These are phyloP conservation scores for Candida smagusa DNA, from an alignment of 1,139 yeast genomes.

Conservation along the genomic window DNA sequence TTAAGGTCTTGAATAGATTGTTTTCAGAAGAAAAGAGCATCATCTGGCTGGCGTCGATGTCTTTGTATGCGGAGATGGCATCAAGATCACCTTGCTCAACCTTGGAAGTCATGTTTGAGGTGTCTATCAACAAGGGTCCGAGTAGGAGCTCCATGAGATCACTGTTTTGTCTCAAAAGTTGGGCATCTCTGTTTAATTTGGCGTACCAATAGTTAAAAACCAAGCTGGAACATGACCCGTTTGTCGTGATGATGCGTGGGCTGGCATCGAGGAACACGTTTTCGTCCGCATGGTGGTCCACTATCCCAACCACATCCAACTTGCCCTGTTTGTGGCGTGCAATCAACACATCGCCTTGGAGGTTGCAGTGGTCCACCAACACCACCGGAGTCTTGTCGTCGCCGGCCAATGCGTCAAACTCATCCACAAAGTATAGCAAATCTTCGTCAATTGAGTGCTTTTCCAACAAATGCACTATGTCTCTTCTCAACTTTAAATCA, in stretches of 20 bases:
- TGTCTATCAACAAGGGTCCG: constrained; percentile 73
- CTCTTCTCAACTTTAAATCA: constrained; percentile 70
- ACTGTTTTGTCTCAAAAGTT: constrained; percentile 14
- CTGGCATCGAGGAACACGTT: constrained; percentile 37
- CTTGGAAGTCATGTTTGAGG: constrained; percentile 59
- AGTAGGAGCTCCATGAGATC: constrained; percentile 51
- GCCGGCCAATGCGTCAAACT: constrained; percentile 30
- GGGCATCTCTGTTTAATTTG: constrained; percentile 17
- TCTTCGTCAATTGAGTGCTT: constrained; percentile 47
- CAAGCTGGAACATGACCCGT: constrained; percentile 79
- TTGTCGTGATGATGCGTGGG: constrained; percentile 59
- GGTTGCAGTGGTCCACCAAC: constrained; percentile 80
- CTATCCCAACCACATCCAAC: constrained; percentile 52
- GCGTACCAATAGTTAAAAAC: constrained; percentile 62
- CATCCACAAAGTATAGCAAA: constrained; percentile 65
- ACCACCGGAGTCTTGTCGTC: constrained; percentile 35
- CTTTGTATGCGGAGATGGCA: constrained; percentile 38
- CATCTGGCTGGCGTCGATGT: constrained; percentile 10
- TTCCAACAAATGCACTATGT: constrained; percentile 54
- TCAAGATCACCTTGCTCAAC: constrained; percentile 53
- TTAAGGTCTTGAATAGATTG: constrained; percentile 39
- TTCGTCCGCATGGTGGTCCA: constrained; percentile 89
- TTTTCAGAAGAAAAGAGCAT: background rate
- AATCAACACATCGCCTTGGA: constrained; percentile 49
- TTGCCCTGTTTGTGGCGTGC: constrained; percentile 18